phyloP scores from a whole-genome alignment of 225 moss, liverwort and hornwort species.

The Rhytidiadelphus loreus region DNA sequence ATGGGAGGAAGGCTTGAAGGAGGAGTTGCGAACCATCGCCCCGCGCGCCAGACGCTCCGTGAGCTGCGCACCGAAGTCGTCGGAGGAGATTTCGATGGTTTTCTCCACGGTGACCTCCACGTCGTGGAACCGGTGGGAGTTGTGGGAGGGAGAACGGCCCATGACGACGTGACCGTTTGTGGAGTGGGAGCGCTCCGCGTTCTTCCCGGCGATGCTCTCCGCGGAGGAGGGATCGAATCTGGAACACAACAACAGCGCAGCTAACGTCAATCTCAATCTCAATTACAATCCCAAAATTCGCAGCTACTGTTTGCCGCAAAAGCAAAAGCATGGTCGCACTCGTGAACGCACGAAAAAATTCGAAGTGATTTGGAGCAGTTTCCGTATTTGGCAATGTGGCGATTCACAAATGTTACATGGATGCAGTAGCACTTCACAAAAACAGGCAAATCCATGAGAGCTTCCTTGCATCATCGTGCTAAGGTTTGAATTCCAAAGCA shows the following conservation, averaged over 20 bases:
- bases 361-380: background rate
- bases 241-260: background rate
- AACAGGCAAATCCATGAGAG: background rate
- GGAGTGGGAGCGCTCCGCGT: conserved; percentile 21
- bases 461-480: background rate
- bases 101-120: conserved; percentile 31
- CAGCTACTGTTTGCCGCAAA: background rate
- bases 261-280: background rate
- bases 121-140: conserved; percentile 20
- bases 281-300: background rate
- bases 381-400: background rate
- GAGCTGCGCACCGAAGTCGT: conserved; percentile 47
- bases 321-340: background rate
- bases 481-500: background rate
- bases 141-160: conserved; percentile 11
- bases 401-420: background rate
- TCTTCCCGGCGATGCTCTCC: conserved; percentile 45
- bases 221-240: conserved; percentile 45
- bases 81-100: conserved; percentile 42
- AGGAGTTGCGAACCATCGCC: conserved; percentile 9
- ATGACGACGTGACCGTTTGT: background rate
- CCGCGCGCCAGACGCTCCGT: conserved; percentile 38
- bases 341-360: background rate
- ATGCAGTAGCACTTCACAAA: background rate
- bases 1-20: conserved; percentile 16